Base-by-base conservation (phyloP, 2,329 filamentous ascomycete species). In the Waltergamsia citrina region DNA sequence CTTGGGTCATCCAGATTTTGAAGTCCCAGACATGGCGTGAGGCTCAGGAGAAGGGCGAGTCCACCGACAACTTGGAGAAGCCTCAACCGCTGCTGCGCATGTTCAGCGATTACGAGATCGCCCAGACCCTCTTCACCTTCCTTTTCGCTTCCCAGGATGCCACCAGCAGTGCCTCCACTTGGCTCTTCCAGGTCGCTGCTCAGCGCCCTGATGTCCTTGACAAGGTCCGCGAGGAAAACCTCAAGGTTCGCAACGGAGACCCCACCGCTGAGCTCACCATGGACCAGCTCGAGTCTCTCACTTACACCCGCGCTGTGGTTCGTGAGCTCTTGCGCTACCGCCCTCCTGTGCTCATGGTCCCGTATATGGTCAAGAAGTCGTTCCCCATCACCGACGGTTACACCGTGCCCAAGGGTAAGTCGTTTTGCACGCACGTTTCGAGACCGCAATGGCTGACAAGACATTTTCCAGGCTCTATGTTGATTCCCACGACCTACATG, bases 61-160 rank as follows among this genome's bases (percentile, higher is more conserved):
- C 68, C 18, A 74, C 77, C 30, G 78, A 85, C 39, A 65, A 71
- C 12, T 61, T 82, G 6, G 78, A 85, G 60, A 95, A 95, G 74
- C 90, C 90, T 34, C 62, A 76, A 15, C 84, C 83, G 46, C 56
- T 94, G 19, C 72, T 96, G 36, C 85, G 90, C 52, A 78, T 85
- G 47, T 96, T 95, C 61, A 79, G 72, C 59, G 85, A 96, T 55
- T 83, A 81, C 50, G 88, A 96, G 61, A 94, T 96, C 51, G 74
- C 85, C 37, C 85, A 92, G 68, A 95, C 90, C 17, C 58, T 96
- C 51, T 94, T 95, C 65, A 94, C 90, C 32, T 94, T 96, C 69
- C 71, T 96, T 41, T 96, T 96, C 61, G 90, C 92, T 40, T 95
- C 88, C 4, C 92, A 96, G 63, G 92, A 98, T 58, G 92, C 92